Base-by-base conservation (phyloP, 2,329 filamentous ascomycete species). In the Xylaria sp. region DNA sequence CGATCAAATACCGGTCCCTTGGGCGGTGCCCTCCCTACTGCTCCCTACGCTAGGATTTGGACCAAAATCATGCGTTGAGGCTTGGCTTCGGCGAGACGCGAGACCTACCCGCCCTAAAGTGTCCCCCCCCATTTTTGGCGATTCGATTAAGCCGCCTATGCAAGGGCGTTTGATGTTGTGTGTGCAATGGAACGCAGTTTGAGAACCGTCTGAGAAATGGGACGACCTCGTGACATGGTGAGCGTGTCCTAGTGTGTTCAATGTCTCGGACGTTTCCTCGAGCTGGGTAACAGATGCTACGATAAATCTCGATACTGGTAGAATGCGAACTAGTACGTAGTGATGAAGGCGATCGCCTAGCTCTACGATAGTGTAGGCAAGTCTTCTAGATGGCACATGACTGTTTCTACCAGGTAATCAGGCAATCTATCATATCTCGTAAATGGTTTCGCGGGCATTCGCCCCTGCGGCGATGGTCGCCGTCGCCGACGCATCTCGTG, bases 161-260 rank as follows among this genome's bases (percentile, higher is more conserved):
- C 60, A 65, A 70, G 67, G 61, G 57, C 59, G 63, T 63, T 41
- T 66, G 52, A 57, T 60, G 41, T 58, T 48, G 15, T 37, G 39
- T 61, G 66, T 48, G 62, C 52, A 50, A 65, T 69, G 52, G 44
- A 41, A 57, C 46, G 48, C 57, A 58, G 66, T 65, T 69, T 69
- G 63, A 71, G 61, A 69, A 67, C 62, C 61, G 71, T 66, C 71
- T 69, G 71, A 74, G 58, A 69, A 50, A 63, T 61, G 34, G 50
- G 69, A 69, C 41, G 66, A 69, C 59, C 66, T 69, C 63, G 60
- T 69, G 57, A 64, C 61, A 60, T 54, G 58, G 25, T 57, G 44
- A 52, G 58, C 48, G 58, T 52, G 64, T 62, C 56, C 58, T 64
- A 63, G 60, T 34, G 54, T 58, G 51, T 28, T 60, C 62, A 10